A percentile compares a stretch with the other conserved stretches of the same genome.
Evolutionary conservation across 129 eudicot species (phyloP).

Genomic region (Lactuca sativa): DNA sequence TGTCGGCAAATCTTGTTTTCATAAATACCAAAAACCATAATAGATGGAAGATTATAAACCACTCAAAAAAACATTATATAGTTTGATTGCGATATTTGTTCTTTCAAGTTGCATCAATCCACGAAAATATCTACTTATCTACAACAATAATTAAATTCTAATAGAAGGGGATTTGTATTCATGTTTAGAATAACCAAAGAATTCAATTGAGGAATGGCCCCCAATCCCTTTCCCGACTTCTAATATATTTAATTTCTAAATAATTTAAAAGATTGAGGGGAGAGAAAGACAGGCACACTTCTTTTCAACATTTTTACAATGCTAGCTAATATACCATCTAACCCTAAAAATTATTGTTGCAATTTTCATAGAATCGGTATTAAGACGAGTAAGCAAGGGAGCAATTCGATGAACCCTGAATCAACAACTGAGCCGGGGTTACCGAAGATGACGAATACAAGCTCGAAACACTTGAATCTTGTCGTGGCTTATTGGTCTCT

Average conservation of each 20-base stretch:
- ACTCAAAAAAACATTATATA: background rate
- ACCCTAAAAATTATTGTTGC: conserved; percentile 32
- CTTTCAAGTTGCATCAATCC: conserved; percentile 21
- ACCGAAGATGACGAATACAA: conserved; percentile 58
- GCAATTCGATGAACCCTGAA: conserved; percentile 63
- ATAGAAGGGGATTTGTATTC: conserved; percentile 8
- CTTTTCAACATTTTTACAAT: conserved; percentile 33
- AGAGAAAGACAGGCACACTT: background rate
- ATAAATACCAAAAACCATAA: background rate
- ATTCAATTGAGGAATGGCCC: conserved; percentile 28
- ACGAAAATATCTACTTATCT: conserved; percentile 17
- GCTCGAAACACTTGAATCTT: conserved; percentile 24
- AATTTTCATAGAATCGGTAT: conserved; percentile 31
- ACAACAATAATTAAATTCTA: conserved; percentile 14
- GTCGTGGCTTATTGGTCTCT: conserved; percentile 32
- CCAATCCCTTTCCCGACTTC: conserved; percentile 29
- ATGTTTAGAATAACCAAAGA: conserved; percentile 15
- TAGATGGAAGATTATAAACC: conserved; percentile 20
- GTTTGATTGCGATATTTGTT: conserved; percentile 11
- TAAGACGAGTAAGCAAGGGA: conserved; percentile 70
- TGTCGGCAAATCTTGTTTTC: conserved; percentile 17
- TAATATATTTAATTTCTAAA: conserved; percentile 30
- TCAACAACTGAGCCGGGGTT: conserved; percentile 62
- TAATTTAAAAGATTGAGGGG: background rate
- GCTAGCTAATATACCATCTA: conserved; percentile 43